Evolutionary conservation across 352 stramenopile species (phyloP).

Genomic region (Phytopythium ostracodes): DNA sequence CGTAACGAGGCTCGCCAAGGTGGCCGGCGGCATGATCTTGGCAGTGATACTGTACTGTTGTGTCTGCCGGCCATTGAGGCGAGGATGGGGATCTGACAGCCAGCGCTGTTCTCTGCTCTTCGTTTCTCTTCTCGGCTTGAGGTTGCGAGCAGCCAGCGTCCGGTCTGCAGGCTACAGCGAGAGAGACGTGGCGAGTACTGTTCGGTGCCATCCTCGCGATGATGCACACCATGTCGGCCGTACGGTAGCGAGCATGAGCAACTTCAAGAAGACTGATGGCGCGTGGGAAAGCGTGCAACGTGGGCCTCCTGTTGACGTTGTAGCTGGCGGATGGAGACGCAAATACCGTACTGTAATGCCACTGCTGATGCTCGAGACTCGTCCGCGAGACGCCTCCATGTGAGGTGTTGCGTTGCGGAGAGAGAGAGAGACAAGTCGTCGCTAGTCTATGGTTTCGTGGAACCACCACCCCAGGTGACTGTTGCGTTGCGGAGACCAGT

Average conservation of each 20-base stretch:
- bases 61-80: neutral
- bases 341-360: neutral
- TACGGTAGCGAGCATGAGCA: neutral
- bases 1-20: no score
- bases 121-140: neutral
- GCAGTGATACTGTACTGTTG: neutral
- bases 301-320: neutral
- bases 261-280: neutral
- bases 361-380: no score
- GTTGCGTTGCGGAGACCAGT: no score
- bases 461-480: no score
- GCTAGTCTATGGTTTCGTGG: no score
- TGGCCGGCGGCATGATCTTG: neutral
- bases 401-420: no score
- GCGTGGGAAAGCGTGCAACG: neutral
- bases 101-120: neutral
- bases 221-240: neutral
- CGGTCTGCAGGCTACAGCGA: neutral
- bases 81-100: neutral
- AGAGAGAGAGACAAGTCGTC: no score
- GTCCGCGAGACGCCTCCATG: no score
- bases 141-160: neutral
- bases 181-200: neutral
- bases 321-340: neutral
- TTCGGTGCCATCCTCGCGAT: no score